A percentile compares a stretch with the other conserved stretches of the same genome.
Evolutionary conservation across 2,329 filamentous ascomycete genomes (phyloP).

Genomic region (Calonectria fujianensis): DNA sequence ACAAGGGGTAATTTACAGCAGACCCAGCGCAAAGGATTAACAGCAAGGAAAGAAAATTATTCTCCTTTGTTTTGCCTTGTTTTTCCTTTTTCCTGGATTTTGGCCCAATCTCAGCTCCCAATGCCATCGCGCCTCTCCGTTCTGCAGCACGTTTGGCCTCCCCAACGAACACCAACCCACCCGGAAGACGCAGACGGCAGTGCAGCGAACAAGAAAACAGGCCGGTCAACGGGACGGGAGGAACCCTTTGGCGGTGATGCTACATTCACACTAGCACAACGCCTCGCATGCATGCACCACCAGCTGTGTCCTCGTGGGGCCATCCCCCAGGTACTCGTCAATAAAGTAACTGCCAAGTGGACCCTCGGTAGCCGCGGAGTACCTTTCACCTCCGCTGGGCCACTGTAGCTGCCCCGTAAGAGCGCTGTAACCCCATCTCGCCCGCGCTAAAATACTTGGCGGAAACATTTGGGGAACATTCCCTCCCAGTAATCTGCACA

Average conservation of each 20-base stretch:
- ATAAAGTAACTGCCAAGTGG: conserved; percentile 31
- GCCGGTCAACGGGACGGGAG: conserved; percentile 54
- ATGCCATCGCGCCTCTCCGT: conserved; percentile 14
- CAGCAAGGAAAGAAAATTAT: conserved; percentile 29
- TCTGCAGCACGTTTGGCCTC: conserved; percentile 10
- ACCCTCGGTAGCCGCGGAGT: conserved; percentile 42
- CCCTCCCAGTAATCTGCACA: conserved; percentile 43
- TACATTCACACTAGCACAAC: conserved; percentile 52
- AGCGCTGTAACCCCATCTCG: conserved; percentile 21
- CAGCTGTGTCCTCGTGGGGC: conserved; percentile 49
- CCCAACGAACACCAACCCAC: conserved; percentile 21
- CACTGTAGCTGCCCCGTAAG: conserved; percentile 35
- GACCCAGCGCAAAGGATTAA: conserved; percentile 40
- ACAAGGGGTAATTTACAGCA: conserved; percentile 43
- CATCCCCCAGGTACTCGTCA: conserved; percentile 45
- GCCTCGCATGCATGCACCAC: conserved; percentile 55
- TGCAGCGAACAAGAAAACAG: conserved; percentile 41
- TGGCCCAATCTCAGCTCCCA: conserved; percentile 15
- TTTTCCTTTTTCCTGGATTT: conserved; percentile 1
- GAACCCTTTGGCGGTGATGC: conserved; percentile 53
- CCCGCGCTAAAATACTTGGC: conserved; percentile 35
- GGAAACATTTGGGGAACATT: conserved; percentile 41
- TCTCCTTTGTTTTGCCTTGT: conserved; percentile 31
- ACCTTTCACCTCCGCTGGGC: conserved; percentile 31
- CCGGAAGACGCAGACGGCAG: conserved; percentile 13